phyloP scores from a whole-genome alignment of 139 green algal species.

The Coelastrella sp. region DNA sequence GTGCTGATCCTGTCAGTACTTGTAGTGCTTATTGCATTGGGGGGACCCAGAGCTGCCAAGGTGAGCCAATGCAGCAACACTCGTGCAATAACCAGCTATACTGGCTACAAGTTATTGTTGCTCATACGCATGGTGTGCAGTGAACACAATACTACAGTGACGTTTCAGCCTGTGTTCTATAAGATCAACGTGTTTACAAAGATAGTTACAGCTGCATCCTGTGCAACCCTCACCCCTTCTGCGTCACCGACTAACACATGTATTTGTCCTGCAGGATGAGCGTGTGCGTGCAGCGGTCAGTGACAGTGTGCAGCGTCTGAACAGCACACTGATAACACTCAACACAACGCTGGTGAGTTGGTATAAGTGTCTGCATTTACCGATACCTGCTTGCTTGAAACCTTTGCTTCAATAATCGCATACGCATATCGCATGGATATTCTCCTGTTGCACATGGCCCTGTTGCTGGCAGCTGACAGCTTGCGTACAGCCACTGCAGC shows the following conservation, averaged over 20 bases:
- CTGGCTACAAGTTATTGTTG: too few relatives aligned
- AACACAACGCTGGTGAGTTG: not conserved
- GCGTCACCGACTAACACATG: not conserved
- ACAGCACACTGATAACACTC: conserved; percentile 23
- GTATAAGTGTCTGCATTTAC: too few relatives aligned
- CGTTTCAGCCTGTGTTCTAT: too few relatives aligned
- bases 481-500: too few relatives aligned
- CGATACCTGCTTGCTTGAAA: too few relatives aligned
- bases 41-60: not conserved
- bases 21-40: not conserved
- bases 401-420: too few relatives aligned
- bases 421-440: too few relatives aligned
- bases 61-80: not conserved
- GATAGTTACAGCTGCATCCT: not conserved
- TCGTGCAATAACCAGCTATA: not conserved
- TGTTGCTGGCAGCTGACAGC: too few relatives aligned
- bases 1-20: not conserved
- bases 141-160: not conserved
- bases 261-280: conserved; percentile 23
- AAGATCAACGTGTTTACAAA: too few relatives aligned
- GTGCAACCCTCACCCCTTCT: not conserved
- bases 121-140: not conserved
- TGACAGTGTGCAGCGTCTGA: conserved; percentile 11
- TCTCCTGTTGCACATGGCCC: too few relatives aligned
- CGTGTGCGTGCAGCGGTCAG: conserved; percentile 26